These are phyloP conservation scores for Paramecium bursaria DNA, from an alignment of 73 alveolate species.

Conservation along the genomic window DNA sequence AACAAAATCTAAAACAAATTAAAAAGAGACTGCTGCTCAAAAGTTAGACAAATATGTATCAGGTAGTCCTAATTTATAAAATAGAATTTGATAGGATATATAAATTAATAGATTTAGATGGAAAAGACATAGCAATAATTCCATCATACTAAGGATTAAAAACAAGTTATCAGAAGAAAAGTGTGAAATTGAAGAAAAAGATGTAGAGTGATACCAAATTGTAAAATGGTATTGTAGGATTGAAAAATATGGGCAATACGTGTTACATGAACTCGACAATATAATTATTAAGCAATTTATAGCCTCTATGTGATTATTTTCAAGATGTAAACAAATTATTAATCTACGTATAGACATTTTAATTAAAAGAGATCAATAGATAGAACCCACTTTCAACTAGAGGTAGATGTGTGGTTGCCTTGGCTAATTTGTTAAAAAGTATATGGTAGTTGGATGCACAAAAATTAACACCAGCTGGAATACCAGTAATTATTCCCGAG, in stretches of 20 bases:
- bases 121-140: neutral
- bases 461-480: conserved; percentile 15
- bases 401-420: conserved; percentile 30
- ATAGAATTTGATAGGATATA: neutral
- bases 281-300: conserved; percentile 85
- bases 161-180: conserved; percentile 34
- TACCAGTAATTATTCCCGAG: conserved; percentile 30
- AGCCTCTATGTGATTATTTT: conserved; percentile 92
- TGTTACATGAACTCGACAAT: conserved; percentile 92
- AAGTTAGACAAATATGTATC: conserved; percentile 10
- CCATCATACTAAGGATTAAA: conserved; percentile 44
- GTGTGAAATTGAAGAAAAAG: conserved; percentile 16
- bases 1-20: neutral
- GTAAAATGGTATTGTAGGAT: conserved; percentile 91
- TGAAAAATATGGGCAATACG: conserved; percentile 91
- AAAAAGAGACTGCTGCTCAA: neutral
- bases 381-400: conserved; percentile 36
- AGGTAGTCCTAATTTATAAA: too few species aligned
- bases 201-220: neutral
- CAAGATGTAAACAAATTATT: conserved; percentile 6
- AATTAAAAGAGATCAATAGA: conserved; percentile 45
- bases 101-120: conserved; percentile 14
- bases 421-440: conserved; percentile 23
- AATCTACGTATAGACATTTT: conserved; percentile 1
- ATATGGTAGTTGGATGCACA: conserved; percentile 40